These are phyloP conservation scores for Acacia confusa DNA, from an alignment of 306 rosid species.

Conservation along the genomic window DNA sequence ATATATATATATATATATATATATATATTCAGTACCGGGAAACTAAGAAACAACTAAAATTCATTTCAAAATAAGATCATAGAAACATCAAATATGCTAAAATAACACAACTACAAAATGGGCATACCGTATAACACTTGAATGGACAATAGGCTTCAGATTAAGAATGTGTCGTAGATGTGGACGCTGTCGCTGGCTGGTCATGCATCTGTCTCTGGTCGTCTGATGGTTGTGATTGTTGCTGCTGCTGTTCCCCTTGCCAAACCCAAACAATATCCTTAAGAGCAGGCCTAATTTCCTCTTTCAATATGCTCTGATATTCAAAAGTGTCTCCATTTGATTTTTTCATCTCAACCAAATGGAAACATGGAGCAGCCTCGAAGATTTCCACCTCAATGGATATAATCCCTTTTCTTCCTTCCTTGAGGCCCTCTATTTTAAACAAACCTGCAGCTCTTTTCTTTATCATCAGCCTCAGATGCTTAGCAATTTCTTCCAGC, in stretches of 20 bases:
- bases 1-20: no score
- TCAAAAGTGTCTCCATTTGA: constrained; percentile 58
- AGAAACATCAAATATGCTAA: not conserved
- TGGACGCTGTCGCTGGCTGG: constrained; percentile 26
- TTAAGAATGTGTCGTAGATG: not conserved
- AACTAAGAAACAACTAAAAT: constrained; percentile 1
- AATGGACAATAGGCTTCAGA: not conserved
- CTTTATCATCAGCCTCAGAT: constrained; percentile 45
- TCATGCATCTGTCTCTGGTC: constrained; percentile 24
- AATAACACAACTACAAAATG: not conserved
- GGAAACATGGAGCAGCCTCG: constrained; percentile 42
- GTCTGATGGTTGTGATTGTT: constrained; percentile 34
- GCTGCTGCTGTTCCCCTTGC: constrained; percentile 46
- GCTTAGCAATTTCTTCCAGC: constrained; percentile 40
- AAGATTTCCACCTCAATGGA: constrained; percentile 52
- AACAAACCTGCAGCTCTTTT: constrained; percentile 48
- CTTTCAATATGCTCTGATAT: constrained; percentile 43
- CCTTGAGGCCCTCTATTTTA: constrained; percentile 39
- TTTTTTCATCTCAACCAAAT: constrained; percentile 60
- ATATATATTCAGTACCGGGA: no score
- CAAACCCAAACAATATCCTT: constrained; percentile 60
- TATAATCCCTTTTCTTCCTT: constrained; percentile 50
- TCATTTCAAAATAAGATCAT: constrained; percentile 2
- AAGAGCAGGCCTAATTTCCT: constrained; percentile 55
- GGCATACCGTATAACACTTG: constrained; percentile 4